Evolutionary conservation across 768 basidiomycete genomes (phyloP), one percentile per base, ranked within the genome.

Genomic region (Pisolithus tinctorius): DNA sequence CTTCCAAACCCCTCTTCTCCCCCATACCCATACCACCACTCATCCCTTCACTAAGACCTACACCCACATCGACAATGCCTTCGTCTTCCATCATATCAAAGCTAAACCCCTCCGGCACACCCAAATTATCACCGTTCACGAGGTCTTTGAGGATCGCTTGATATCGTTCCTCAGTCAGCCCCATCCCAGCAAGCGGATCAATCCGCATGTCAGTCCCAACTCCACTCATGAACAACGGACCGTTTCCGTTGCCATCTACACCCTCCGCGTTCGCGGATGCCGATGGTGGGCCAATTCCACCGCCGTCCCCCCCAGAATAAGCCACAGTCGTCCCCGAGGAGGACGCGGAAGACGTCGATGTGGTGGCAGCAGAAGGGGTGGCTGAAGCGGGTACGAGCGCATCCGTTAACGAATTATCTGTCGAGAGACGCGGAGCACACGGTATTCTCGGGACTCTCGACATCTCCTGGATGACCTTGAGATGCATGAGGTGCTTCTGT

Each of bases 161-260:
- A 70, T 94, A 96, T 67, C 93, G 88, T 63, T 93, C 89, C 59
- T 94, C 91, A 14, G 84, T 81, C 49, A 94, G 78, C 11, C 92
- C 93, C 82, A 93, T 87, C 16, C 83, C 86, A 14, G 85, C 87
- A 39, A 96, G 75, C 6, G 90, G 89, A 67, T 95, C 93, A 57
- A 89, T 80, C 51, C 81, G 71, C 30, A 74, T 74, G 27, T 84
- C 80, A 49, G 75, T 34, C 5, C 34, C 34, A 34, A 34, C 34
- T 2, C 42, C 71, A 31, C 76, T 76, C 29, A 31, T 10, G 30
- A 45, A 29, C 27, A 29, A 29, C 27, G 27, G 27, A 3, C 27
- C 27, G 7, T 7, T 29, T 4, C 17, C 38, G 41, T 43, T 16
- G 5, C 17, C 27, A 23, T 44, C 20, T 3, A 25, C n/a, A 44